Conservation (phyloP, 2,329 filamentous ascomycete species). For the Macrophomina tecta region DNA sequence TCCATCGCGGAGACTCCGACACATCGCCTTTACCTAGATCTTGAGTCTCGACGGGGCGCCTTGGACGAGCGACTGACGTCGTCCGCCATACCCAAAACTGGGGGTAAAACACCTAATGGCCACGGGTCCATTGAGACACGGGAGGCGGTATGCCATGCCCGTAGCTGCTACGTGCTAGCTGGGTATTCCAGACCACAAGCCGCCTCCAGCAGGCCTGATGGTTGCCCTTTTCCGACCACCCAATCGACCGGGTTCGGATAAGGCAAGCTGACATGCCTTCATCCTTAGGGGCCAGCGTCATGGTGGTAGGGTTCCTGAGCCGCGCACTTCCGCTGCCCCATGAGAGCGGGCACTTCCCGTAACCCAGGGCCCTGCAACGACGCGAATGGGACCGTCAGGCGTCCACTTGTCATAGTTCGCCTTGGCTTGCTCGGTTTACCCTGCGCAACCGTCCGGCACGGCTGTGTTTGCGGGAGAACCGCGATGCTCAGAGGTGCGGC, state of each 20-base stretch:
- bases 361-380: neutral
- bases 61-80: neutral
- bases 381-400: neutral
- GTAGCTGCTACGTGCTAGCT: neutral
- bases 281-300: neutral
- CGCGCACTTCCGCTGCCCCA: constrained; percentile 23
- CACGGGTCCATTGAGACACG: neutral
- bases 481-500: neutral
- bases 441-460: constrained; percentile 20
- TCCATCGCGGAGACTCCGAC: constrained; percentile 1
- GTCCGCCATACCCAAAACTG: neutral
- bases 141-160: neutral
- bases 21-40: constrained; percentile 12
- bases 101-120: neutral
- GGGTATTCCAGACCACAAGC: neutral
- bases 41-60: constrained; percentile 6
- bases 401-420: constrained; percentile 17
- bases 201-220: neutral
- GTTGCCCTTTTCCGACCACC: constrained; percentile 4
- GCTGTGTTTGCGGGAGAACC: constrained; percentile 11
- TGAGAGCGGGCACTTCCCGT: constrained; percentile 13
- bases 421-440: constrained; percentile 14
- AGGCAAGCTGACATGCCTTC: neutral
- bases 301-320: constrained; percentile 15
- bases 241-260: constrained; percentile 21